Percentiles rank a stretch among this genome's conserved stretches.
Evolutionary conservation across 768 basidiomycete genomes (phyloP).

Genomic region (Crepidotus variabilis): DNA sequence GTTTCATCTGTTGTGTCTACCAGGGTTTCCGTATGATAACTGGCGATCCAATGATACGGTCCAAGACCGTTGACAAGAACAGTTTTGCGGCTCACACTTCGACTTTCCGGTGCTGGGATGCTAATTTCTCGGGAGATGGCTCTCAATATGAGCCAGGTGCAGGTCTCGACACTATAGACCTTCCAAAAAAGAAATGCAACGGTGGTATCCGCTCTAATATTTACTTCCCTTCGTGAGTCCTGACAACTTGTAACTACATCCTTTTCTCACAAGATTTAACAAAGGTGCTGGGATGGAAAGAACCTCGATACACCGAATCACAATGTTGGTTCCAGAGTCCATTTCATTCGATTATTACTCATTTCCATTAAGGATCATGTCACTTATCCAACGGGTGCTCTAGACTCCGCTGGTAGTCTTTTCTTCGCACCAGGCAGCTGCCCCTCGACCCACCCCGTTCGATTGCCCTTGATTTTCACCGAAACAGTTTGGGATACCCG

Average conservation of each 20-base stretch:
- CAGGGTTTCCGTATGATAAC: conserved; percentile 23
- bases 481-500: conserved; percentile 18
- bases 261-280: neutral
- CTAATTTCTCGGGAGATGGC: conserved; percentile 13
- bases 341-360: conserved; percentile 6
- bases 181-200: conserved; percentile 12
- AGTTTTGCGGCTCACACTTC: conserved; percentile 11
- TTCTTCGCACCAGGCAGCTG: conserved; percentile 7
- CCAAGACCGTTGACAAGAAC: conserved; percentile 2
- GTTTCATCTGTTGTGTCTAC: neutral
- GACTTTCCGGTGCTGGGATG: conserved; percentile 17
- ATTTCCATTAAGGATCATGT: neutral
- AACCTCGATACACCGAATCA: no score
- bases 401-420: neutral
- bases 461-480: conserved; percentile 13
- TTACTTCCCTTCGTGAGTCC: conserved; percentile 14
- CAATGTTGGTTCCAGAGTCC: no score
- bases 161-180: conserved; percentile 9
- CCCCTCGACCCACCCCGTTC: conserved; percentile 16
- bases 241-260: neutral
- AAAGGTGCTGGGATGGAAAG: conserved; percentile 20
- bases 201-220: conserved; percentile 20
- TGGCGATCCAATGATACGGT: conserved; percentile 14
- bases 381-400: neutral
- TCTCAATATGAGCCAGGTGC: conserved; percentile 12